These are phyloP conservation scores for Daldinia decipiens DNA, from an alignment of 495 filamentous ascomycete genomes.

Conservation along the genomic window DNA sequence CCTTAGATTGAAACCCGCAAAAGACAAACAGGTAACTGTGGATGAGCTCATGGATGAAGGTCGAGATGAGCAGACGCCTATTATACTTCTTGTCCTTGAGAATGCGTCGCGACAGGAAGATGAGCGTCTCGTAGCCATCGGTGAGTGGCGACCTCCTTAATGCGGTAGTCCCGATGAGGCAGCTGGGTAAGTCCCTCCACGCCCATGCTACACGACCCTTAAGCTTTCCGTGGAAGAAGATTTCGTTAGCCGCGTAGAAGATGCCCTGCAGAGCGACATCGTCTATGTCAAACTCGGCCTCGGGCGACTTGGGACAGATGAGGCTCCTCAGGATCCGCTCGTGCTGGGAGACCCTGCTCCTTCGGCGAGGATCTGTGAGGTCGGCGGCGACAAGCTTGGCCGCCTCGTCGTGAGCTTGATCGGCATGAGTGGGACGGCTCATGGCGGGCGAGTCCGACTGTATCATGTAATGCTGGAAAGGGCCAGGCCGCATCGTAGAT, in stretches of 20 bases:
- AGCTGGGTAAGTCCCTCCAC: constrained; percentile 55
- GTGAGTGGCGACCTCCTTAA: constrained; percentile 52
- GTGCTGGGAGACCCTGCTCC: constrained; percentile 58
- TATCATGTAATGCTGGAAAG: constrained; percentile 33
- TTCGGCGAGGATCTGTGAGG: constrained; percentile 53
- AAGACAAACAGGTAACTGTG: constrained; percentile 67
- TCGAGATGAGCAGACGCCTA: constrained; percentile 63
- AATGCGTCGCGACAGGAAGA: constrained; percentile 63
- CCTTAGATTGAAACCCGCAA: constrained; percentile 60
- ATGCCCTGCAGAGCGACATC: constrained; percentile 60
- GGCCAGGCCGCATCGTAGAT: constrained; percentile 9
- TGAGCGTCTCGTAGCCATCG: constrained; percentile 64
- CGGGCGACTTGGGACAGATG: constrained; percentile 55
- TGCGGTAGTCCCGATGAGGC: constrained; percentile 65
- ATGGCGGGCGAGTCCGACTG: constrained; percentile 27
- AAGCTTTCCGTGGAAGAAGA: constrained; percentile 64
- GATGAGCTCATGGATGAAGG: constrained; percentile 67
- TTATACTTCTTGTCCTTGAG: constrained; percentile 59
- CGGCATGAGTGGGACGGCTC: constrained; percentile 19
- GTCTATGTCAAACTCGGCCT: constrained; percentile 57
- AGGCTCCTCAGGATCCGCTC: constrained; percentile 61
- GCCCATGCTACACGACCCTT: constrained; percentile 63
- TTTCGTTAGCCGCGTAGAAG: constrained; percentile 62
- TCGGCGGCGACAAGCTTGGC: constrained; percentile 54
- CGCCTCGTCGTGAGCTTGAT: constrained; percentile 50